Base-by-base conservation (phyloP, 1,139 yeast genomes). In the Geotrichum aggregatum region DNA sequence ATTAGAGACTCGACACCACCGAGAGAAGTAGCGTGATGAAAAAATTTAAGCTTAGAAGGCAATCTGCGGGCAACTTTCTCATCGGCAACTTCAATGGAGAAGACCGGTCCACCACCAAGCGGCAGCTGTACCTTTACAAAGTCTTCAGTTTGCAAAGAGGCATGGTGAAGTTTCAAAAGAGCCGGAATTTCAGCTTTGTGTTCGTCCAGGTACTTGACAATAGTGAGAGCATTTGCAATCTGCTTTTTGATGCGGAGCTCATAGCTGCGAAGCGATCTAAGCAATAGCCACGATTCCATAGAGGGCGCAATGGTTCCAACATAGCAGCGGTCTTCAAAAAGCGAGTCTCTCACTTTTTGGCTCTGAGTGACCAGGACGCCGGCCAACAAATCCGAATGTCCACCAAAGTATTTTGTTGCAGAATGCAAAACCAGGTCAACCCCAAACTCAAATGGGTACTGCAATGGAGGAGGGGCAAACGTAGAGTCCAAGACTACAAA, bases 1-100 rank as follows among this genome's bases (percentile, higher is more conserved):
- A 89, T 80, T 61, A 89, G 74, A 52, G 95, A 85, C 67, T 91
- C 97, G 5, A 86, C 87, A n/a, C 97, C 96, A 39, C 97, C 97
- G 30, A 91, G 74, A 4, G 96, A 87, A 0, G 97, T 89, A 1
- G 97, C 96, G 69, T 91, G 97, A 58, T 83, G 83, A 71, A 89
- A 88, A 57, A 78, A 77, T 60, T 82, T 78, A 55, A 89, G 73
- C 58, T 76, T 79, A 1, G 83, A 73, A 2, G 96, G 95, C 13
- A 91, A 72, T 1, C 60, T 53, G 58, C 76, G 78, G 0, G 97
- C 96, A 24, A 73, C 69, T 8, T 78, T 78, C 52, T 73, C 78
- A 16, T 73, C 66, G 3, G 67, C 64, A 34, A 86, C 70, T 38
- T 75, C 78, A 44, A 91, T 76, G 0, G 92, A 72, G 62, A 91